Percentiles rank a stretch among this genome's conserved stretches.
phyloP scores from a whole-genome alignment of 1,284 basidiomycete genomes.

The Puccinia polysora region DNA sequence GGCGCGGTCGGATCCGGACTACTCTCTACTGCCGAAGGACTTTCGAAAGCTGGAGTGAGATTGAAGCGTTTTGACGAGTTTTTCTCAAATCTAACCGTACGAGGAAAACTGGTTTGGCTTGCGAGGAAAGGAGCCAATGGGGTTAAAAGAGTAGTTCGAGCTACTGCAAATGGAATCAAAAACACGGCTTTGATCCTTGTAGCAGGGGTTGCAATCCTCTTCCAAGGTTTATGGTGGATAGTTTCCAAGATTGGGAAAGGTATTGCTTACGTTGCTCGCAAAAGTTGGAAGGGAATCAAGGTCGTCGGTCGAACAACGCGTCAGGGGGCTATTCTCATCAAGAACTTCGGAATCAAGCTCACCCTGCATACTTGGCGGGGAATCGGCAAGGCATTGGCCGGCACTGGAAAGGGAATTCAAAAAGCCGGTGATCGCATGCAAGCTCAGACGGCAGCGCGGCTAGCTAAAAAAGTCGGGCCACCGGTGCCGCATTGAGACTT shows the following conservation, averaged over 20 bases:
- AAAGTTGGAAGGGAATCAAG: background rate
- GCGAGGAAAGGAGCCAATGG: background rate
- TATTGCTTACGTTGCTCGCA: background rate
- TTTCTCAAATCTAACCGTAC: too few relatives aligned
- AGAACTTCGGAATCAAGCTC: background rate
- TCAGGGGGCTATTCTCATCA: background rate
- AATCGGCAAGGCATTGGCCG: slow-evolving; percentile 8
- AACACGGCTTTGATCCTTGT: background rate
- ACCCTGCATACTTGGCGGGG: background rate
- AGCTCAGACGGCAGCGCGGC: background rate
- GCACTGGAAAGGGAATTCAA: slow-evolving; percentile 18
- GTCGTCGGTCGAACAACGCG: background rate
- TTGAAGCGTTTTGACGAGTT: slow-evolving; percentile 1
- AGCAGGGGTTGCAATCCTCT: background rate
- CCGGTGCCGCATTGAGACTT: too few relatives aligned
- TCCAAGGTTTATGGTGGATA: background rate
- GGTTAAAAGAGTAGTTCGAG: too few relatives aligned
- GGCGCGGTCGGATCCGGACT: background rate
- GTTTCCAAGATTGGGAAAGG: background rate
- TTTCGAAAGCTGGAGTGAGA: background rate
- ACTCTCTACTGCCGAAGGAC: background rate
- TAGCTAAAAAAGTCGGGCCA: background rate
- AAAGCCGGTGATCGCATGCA: background rate
- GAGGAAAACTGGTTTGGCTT: background rate
- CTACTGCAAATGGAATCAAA: background rate